phyloP scores from a whole-genome alignment of 352 stramenopile species.

The Phytophthora lateralis region DNA sequence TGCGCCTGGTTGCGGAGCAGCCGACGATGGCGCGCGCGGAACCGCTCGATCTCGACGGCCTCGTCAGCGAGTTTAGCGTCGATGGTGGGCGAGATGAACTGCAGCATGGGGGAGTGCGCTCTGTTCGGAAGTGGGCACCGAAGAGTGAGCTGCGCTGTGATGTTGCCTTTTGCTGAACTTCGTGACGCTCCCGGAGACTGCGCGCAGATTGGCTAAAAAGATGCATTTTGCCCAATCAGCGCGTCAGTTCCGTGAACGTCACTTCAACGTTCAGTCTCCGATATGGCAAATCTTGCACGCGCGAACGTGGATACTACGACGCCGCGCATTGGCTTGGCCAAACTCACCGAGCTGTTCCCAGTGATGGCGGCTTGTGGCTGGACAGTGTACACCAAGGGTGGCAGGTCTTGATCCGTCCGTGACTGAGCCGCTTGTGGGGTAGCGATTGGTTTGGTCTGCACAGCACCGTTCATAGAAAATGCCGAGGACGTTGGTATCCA shows the following conservation, averaged over 20 bases:
- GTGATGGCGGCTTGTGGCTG: background rate
- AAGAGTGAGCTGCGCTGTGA: background rate
- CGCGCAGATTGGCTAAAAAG: slow-evolving; percentile 1
- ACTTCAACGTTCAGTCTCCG: background rate
- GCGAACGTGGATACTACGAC: slow-evolving; percentile 9
- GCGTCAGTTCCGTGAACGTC: background rate
- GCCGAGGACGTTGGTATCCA: background rate
- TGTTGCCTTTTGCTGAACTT: slow-evolving; percentile 13
- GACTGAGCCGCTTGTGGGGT: background rate
- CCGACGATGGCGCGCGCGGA: slow-evolving; percentile 42
- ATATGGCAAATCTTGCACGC: background rate
- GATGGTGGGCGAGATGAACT: slow-evolving; percentile 7
- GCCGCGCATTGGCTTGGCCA: background rate
- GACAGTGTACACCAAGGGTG: too few relatives aligned
- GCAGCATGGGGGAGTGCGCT: slow-evolving; percentile 20
- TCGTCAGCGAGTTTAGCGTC: slow-evolving; percentile 1
- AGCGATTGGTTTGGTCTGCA: slow-evolving; percentile 1
- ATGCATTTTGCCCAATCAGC: slow-evolving; percentile 6
- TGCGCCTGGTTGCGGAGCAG: slow-evolving; percentile 28
- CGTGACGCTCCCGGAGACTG: slow-evolving; percentile 2
- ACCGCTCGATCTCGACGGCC: slow-evolving; percentile 43
- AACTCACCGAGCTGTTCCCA: background rate
- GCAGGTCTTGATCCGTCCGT: background rate
- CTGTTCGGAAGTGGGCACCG: slow-evolving; percentile 13
- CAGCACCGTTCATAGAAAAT: slow-evolving; percentile 16